phyloP scores from a whole-genome alignment of 345 rosid genomes.

The Hibiscus trionum region DNA sequence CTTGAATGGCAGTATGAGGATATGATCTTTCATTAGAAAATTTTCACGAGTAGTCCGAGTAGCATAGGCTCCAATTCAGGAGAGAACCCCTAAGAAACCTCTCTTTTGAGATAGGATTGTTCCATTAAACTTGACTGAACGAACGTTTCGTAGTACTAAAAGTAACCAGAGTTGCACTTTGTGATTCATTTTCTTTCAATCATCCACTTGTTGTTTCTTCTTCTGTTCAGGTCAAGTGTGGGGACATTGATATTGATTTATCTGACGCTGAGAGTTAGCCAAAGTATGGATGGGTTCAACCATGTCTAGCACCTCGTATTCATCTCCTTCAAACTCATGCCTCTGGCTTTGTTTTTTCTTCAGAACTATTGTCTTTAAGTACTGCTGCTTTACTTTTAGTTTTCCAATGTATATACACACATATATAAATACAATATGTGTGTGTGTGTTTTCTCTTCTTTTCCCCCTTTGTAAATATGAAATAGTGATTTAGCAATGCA shows the following conservation, averaged over 20 bases:
- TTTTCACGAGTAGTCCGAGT: too few species aligned
- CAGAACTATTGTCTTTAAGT: slow-evolving; percentile 4
- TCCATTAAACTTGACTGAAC: background rate
- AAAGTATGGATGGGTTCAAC: slow-evolving; percentile 36
- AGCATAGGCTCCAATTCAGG: background rate
- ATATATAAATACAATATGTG: too few species aligned
- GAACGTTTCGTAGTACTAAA: background rate
- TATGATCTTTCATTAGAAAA: too few species aligned
- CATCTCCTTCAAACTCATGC: slow-evolving; percentile 8
- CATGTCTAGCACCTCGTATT: slow-evolving; percentile 16
- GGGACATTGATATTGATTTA: slow-evolving; percentile 82
- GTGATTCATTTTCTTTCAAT: background rate
- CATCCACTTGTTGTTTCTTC: background rate
- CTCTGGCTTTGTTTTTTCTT: background rate
- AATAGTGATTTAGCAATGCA: background rate
- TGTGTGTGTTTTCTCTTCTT: too few species aligned
- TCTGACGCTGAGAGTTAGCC: slow-evolving; percentile 72
- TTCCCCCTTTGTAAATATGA: background rate
- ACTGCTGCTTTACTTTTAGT: background rate
- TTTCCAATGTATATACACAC: too few species aligned
- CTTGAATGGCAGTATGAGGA: too few species aligned
- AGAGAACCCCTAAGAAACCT: background rate
- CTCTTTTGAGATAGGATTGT: background rate
- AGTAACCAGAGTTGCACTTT: background rate
- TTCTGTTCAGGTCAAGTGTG: slow-evolving; percentile 64